Conservation (phyloP, 768 basidiomycete species). For the Paxillus involutus region DNA sequence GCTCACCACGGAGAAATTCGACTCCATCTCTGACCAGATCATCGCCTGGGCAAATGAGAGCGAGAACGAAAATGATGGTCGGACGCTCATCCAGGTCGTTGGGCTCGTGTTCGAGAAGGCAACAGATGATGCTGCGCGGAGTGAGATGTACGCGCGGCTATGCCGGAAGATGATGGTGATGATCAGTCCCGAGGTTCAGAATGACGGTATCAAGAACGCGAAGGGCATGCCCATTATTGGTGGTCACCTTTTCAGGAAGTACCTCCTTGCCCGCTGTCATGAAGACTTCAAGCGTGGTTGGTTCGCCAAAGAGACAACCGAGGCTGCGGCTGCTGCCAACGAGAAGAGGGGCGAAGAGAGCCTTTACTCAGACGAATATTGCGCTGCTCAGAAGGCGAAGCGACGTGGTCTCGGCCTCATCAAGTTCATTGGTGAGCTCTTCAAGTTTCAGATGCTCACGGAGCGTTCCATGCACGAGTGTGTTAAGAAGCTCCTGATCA, state of each 20-base stretch:
- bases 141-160: no score
- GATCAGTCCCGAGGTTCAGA: constrained; percentile 84
- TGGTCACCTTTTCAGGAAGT: constrained; percentile 94
- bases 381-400: constrained; percentile 95
- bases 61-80: constrained; percentile 88
- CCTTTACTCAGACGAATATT: constrained; percentile 94
- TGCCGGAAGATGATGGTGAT: constrained; percentile 96
- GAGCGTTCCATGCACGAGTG: constrained; percentile 99
- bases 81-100: constrained; percentile 94
- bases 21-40: no score
- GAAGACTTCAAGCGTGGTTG: constrained; percentile 99
- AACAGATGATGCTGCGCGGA: constrained; percentile 93
- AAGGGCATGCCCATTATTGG: constrained; percentile 92
- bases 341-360: constrained; percentile 58
- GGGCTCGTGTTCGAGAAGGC: constrained; percentile 96
- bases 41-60: no score
- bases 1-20: no score
- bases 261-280: constrained; percentile 94
- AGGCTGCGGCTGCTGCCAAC: constrained; percentile 82
- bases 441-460: constrained; percentile 99
- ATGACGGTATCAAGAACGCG: constrained; percentile 77
- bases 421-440: constrained; percentile 97
- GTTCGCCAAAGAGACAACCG: constrained; percentile 85
- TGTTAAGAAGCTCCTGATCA: constrained; percentile 91
- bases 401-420: constrained; percentile 95